These are phyloP conservation scores for Alnus glutinosa DNA, from an alignment of 306 rosid genomes.

Conservation along the genomic window DNA sequence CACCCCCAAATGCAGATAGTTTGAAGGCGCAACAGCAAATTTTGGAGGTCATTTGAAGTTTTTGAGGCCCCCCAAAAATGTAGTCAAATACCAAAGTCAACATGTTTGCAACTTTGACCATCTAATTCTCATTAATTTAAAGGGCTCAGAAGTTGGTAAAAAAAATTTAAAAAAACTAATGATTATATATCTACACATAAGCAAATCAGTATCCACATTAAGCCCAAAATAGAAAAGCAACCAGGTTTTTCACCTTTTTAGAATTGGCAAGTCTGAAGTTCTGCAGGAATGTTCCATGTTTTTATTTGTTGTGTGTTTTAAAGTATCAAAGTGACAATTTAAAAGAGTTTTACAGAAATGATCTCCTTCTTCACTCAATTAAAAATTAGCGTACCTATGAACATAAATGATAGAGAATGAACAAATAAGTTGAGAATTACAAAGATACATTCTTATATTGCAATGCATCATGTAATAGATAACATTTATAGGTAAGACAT, in stretches of 20 bases:
- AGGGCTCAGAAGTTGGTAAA: neutral
- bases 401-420: too few species aligned
- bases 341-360: neutral
- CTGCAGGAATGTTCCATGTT: neutral
- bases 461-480: neutral
- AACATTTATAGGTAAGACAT: neutral
- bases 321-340: neutral
- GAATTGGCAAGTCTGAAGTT: neutral
- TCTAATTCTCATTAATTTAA: neutral
- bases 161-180: neutral
- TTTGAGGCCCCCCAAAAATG: neutral
- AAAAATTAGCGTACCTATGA: neutral
- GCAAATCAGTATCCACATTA: neutral
- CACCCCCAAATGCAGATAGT: neutral
- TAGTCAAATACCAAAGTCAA: neutral
- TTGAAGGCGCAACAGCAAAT: neutral
- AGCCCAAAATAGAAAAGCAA: neutral
- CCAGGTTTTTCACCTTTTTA: neutral
- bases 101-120: neutral
- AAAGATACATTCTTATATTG: neutral
- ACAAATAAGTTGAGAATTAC: neutral
- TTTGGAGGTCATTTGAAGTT: neutral
- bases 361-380: neutral
- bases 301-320: neutral
- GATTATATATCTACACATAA: neutral